Conservation (phyloP, 495 filamentous ascomycete genomes). For the Tetracladium setigerum region DNA sequence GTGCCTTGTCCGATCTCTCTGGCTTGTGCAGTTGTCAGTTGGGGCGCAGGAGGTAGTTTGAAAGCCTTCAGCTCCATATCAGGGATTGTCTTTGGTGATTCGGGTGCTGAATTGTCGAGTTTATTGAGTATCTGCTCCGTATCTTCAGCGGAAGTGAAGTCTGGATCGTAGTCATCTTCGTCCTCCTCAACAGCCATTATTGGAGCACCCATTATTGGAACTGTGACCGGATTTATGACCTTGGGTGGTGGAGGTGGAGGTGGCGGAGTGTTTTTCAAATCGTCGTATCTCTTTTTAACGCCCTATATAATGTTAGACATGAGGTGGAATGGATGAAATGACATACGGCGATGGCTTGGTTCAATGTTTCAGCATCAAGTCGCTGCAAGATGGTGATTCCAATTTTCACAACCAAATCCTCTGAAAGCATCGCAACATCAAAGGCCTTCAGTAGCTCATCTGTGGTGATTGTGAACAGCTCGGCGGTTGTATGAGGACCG, state of each 20-base stretch:
- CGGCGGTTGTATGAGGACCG: constrained; percentile 66
- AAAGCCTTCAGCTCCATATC: constrained; percentile 54
- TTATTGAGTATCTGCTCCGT: constrained; percentile 66
- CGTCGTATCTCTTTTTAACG: constrained; percentile 21
- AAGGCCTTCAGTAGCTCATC: constrained; percentile 68
- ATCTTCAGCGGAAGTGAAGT: constrained; percentile 66
- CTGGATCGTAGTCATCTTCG: constrained; percentile 84
- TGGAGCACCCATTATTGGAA: constrained; percentile 35
- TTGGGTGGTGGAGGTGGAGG: constrained; percentile 35
- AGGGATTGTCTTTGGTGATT: constrained; percentile 31
- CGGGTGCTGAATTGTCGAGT: constrained; percentile 53
- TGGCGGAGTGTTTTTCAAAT: constrained; percentile 23
- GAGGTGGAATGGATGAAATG: constrained; percentile 35
- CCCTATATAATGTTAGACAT: constrained; percentile 22
- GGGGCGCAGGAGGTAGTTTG: constrained; percentile 69
- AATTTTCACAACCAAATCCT: constrained; percentile 68
- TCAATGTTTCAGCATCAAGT: constrained; percentile 55
- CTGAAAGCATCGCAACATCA: constrained; percentile 70
- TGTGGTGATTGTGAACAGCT: constrained; percentile 76
- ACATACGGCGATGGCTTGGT: constrained; percentile 53
- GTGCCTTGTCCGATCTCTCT: constrained; percentile 59
- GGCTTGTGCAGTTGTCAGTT: constrained; percentile 59
- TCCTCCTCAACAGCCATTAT: constrained; percentile 58
- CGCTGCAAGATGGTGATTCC: constrained; percentile 59
- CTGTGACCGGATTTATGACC: constrained; percentile 37